Percentiles rank a stretch among this genome's conserved stretches.
Evolutionary conservation across 2,329 filamentous ascomycete species (phyloP).

Genomic region (Graphiopsis chlorocephala): DNA sequence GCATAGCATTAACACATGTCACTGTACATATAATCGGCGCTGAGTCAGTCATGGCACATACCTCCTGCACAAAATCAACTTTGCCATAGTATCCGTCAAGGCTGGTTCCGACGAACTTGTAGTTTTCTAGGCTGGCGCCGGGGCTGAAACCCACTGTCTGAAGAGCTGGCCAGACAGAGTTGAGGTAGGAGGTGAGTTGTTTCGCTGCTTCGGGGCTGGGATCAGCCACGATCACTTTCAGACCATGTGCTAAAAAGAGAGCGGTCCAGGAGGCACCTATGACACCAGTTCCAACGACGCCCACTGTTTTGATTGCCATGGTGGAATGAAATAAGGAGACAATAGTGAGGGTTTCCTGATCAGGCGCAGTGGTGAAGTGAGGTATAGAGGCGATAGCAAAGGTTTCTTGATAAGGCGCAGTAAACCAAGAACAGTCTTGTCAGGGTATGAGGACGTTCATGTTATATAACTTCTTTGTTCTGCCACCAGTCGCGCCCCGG

Average conservation of each 20-base stretch:
- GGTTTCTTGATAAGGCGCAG: no score
- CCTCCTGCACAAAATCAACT: conserved; percentile 39
- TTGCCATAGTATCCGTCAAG: conserved; percentile 17
- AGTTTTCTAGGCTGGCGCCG: conserved; percentile 20
- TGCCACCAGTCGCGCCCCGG: no score
- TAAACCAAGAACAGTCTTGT: no score
- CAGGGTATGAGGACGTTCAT: no score
- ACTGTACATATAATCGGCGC: no score
- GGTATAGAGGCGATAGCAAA: no score
- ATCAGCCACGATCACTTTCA: conserved; percentile 44
- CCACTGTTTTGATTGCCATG: conserved; percentile 25
- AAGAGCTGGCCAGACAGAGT: conserved; percentile 25
- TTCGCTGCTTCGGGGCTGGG: conserved; percentile 37
- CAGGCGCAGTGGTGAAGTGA: no score
- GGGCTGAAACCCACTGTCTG: conserved; percentile 19
- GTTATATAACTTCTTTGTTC: no score
- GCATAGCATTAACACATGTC: no score
- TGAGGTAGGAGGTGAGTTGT: conserved; percentile 28
- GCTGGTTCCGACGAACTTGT: conserved; percentile 23
- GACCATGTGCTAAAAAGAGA: conserved; percentile 39
- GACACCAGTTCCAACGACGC: conserved; percentile 39
- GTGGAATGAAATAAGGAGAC: no score
- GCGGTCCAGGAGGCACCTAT: conserved; percentile 45
- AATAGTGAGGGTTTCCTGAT: no score
- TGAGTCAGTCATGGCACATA: background rate